Conservation (phyloP, 176 grass and related monocot species). For the Rhynchospora tenuis region DNA sequence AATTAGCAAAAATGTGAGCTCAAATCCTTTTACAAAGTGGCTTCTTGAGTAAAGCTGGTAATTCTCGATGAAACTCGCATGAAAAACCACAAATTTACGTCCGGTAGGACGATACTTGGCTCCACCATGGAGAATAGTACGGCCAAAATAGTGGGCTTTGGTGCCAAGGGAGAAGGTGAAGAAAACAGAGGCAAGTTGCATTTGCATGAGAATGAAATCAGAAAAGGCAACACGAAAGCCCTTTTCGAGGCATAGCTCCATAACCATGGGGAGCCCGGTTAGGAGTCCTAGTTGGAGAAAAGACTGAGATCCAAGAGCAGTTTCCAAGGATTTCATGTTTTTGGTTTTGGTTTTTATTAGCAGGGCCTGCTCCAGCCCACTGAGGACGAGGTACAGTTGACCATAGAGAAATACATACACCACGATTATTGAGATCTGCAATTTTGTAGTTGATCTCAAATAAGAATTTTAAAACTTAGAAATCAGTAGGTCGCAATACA, state of each 20-base stretch:
- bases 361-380: constrained; percentile 68
- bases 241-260: constrained; percentile 88
- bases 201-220: constrained; percentile 95
- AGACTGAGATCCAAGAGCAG: constrained; percentile 94
- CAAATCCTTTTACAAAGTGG: constrained; percentile 97
- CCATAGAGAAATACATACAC: constrained; percentile 95
- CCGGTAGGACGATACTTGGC: constrained; percentile 82
- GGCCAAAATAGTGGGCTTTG: constrained; percentile 85
- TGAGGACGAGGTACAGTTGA: constrained; percentile 91
- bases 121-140: constrained; percentile 90
- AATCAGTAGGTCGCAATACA: constrained; percentile 1
- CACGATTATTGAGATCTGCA: constrained; percentile 83
- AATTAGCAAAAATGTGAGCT: constrained; percentile 69
- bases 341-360: constrained; percentile 55
- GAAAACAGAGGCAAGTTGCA: constrained; percentile 90
- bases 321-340: constrained; percentile 88
- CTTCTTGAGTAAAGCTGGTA: constrained; percentile 88
- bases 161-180: constrained; percentile 99
- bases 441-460: constrained; percentile 11
- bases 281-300: constrained; percentile 92
- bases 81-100: constrained; percentile 88
- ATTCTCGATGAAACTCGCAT: constrained; percentile 88
- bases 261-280: constrained; percentile 92
- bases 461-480: constrained; percentile 22
- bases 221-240: constrained; percentile 66